Evolutionary conservation across 495 filamentous ascomycete genomes (phyloP).

Genomic region (Neurospora tetraspora): DNA sequence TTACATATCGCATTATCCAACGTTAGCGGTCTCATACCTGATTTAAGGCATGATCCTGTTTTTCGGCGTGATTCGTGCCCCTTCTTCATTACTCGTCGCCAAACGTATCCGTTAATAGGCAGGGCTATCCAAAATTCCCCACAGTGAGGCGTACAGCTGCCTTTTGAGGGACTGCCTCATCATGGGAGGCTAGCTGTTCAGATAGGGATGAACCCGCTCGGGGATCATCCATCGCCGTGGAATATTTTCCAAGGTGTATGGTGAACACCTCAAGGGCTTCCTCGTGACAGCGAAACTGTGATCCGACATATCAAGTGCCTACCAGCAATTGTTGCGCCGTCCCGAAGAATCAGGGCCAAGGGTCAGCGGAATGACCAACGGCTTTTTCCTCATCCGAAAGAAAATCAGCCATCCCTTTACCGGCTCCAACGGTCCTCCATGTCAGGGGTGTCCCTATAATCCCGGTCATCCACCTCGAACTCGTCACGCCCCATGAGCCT

Average conservation of each 20-base stretch:
- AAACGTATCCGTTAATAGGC: neutral
- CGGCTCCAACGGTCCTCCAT: neutral
- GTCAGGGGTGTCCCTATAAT: neutral
- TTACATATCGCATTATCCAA: neutral
- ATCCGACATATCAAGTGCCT: neutral
- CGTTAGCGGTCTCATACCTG: neutral
- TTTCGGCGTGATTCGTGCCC: neutral
- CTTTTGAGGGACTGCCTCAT: neutral
- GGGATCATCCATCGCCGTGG: neutral
- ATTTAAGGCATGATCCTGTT: neutral
- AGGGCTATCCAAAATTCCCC: neutral
- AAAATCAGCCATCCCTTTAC: neutral
- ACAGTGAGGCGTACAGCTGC: neutral
- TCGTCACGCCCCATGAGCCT: slow-evolving; percentile 28
- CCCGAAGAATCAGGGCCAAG: neutral
- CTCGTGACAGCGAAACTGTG: neutral
- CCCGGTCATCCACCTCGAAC: neutral
- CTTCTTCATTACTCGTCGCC: neutral
- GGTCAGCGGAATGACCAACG: neutral
- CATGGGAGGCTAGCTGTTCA: neutral
- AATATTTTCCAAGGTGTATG: neutral
- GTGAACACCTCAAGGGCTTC: neutral
- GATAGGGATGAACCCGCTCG: neutral
- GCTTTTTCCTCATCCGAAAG: neutral
- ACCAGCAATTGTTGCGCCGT: neutral